phyloP scores from a whole-genome alignment of 2,329 filamentous ascomycete species.

The Sporothrix variecibatus region DNA sequence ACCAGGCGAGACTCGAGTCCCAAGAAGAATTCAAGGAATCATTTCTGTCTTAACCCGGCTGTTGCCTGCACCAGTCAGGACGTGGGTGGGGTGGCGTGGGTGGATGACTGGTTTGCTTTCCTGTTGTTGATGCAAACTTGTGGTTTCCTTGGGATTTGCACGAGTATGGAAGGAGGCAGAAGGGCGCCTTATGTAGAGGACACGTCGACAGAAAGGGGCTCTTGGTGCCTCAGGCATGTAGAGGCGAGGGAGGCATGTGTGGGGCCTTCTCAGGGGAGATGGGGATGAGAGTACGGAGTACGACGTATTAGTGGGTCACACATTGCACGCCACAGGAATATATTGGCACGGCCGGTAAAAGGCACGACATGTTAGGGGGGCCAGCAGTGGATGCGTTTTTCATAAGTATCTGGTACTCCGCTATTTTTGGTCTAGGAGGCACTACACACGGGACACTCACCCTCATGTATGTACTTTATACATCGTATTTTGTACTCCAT shows the following conservation, averaged over 20 bases:
- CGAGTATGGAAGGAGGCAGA: slow-evolving; percentile 7
- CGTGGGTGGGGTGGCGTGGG: background rate
- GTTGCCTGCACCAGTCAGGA: slow-evolving; percentile 27
- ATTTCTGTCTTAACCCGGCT: slow-evolving; percentile 22
- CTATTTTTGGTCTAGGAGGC: background rate
- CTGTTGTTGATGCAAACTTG: background rate
- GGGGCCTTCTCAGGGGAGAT: slow-evolving; percentile 7
- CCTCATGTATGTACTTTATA: background rate
- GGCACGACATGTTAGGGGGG: background rate
- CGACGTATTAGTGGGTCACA: slow-evolving; percentile 18
- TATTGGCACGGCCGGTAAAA: slow-evolving; percentile 25
- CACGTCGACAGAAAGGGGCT: slow-evolving; percentile 29
- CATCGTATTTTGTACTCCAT: background rate
- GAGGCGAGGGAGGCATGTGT: slow-evolving; percentile 18
- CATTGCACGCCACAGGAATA: slow-evolving; percentile 20
- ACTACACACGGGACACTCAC: background rate
- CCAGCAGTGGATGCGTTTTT: background rate
- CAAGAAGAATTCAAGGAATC: slow-evolving; percentile 5
- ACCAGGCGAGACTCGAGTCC: background rate
- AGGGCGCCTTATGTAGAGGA: slow-evolving; percentile 32
- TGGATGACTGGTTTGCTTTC: slow-evolving; percentile 22
- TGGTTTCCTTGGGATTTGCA: background rate
- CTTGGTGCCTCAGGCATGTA: slow-evolving; percentile 30
- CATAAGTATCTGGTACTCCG: background rate
- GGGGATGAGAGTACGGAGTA: background rate